A percentile compares a stretch with the other conserved stretches of the same genome.
phyloP scores from a whole-genome alignment of 208 protist species.

The Leishmania aethiopica region DNA sequence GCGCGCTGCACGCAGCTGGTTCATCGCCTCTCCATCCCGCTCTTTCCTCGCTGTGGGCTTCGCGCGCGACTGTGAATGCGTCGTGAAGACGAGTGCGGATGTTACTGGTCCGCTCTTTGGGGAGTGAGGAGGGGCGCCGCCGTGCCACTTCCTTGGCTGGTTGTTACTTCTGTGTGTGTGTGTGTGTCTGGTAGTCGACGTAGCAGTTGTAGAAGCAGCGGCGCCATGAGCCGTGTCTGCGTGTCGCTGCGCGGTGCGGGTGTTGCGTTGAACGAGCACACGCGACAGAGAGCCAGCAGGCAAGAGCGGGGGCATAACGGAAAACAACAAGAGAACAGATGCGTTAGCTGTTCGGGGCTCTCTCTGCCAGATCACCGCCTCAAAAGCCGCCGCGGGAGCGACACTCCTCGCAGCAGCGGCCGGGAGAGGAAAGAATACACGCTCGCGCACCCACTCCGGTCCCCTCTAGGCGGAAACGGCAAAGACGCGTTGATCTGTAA shows the following conservation, averaged over 20 bases:
- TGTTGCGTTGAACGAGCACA: neutral
- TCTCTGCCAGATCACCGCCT: neutral
- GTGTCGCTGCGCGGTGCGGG: neutral
- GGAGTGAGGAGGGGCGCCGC: neutral
- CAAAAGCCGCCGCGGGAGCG: neutral
- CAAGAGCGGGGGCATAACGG: neutral
- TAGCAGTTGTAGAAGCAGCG: neutral
- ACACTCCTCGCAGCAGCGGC: too few species aligned
- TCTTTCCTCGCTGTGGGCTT: neutral
- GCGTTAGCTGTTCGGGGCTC: neutral
- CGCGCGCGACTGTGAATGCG: neutral
- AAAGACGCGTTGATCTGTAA: conserved; percentile 30
- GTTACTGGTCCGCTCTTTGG: too few species aligned
- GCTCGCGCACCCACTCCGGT: neutral
- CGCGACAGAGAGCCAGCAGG: neutral
- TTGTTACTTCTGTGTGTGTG: neutral
- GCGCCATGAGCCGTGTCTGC: neutral
- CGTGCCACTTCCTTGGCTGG: neutral
- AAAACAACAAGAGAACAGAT: neutral
- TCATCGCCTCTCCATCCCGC: neutral
- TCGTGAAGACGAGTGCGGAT: too few species aligned
- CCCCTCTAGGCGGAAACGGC: conserved; percentile 6
- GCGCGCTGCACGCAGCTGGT: neutral
- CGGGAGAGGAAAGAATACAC: neutral
- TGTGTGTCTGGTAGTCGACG: neutral